Conservation (phyloP, 768 basidiomycete genomes). For the Boletus speciosus region DNA sequence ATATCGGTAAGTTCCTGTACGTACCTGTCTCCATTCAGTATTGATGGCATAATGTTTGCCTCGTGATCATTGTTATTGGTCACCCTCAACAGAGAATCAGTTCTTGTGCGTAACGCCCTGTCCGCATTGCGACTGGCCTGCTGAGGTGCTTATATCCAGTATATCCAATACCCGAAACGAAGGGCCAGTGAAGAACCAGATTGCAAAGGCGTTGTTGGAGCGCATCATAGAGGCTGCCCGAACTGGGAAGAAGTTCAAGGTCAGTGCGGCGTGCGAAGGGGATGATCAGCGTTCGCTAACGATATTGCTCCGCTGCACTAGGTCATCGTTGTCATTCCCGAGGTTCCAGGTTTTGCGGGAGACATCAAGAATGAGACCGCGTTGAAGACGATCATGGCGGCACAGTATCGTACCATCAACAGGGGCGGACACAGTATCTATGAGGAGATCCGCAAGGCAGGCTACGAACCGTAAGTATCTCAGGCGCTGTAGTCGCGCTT, state of each 20-base stretch:
- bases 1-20: constrained; percentile 67
- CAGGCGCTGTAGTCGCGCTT: neutral
- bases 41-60: constrained; percentile 9
- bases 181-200: constrained; percentile 73
- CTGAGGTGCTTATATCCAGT: constrained; percentile 37
- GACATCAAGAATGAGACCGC: constrained; percentile 65
- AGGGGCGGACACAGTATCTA: constrained; percentile 86
- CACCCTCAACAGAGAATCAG: constrained; percentile 58
- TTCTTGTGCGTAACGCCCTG: constrained; percentile 62
- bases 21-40: neutral
- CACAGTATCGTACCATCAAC: constrained; percentile 85
- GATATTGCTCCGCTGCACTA: constrained; percentile 24
- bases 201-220: constrained; percentile 79
- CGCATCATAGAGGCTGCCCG: constrained; percentile 80
- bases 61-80: constrained; percentile 8
- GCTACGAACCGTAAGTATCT: constrained; percentile 68
- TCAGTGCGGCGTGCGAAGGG: constrained; percentile 18
- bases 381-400: constrained; percentile 83
- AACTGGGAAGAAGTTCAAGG: constrained; percentile 75
- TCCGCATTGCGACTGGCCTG: neutral
- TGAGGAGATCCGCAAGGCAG: constrained; percentile 71
- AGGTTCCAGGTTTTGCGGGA: constrained; percentile 88
- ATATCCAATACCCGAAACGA: constrained; percentile 69
- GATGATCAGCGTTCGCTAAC: neutral
- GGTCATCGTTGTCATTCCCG: constrained; percentile 87